Base-by-base conservation (phyloP, 345 rosid genomes). In the Garcia nutans region DNA sequence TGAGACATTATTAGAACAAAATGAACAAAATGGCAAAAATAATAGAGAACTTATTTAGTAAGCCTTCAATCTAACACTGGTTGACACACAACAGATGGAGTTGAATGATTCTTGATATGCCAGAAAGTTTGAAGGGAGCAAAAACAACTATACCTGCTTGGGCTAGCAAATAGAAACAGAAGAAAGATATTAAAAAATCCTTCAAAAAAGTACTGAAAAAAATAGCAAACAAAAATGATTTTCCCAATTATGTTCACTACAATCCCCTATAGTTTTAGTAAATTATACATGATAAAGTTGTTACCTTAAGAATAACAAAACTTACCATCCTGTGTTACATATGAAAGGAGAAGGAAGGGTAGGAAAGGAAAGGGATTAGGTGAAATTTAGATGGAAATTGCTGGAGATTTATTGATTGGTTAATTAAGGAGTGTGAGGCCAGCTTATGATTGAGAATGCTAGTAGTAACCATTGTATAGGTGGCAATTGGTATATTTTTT, bases 241-340 rank as follows among this genome's bases (percentile, higher is more conserved):
- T 61, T 37, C 66, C 61, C 50, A 75, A 33, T 65, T 57, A 31
- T 68, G 54, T 10, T 55, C 66, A 74, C 22, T 59, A 31, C 63
- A 65, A 13, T 70, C n/a, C 33, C 99, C 44, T 55, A 37, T 59
- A 74, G 65, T 42, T 71, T 60, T 64, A 70, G 50, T 20, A 64
- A 54, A 57, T 64, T 65, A 33, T 55, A 65, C n/a, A 60, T 45
- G 31, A 68, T 58, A 72, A 49, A 69, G 64, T 16, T 23, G 52
- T 59, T 63, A 22, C 28, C 58, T 62, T 15, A 23, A 54, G 57
- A 77, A 61, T 59, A 78, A 78, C 11, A 82, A 37, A 65, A 76
- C 86, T 85, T 76, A 90, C 99, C 94, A 89, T 86, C 84, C 98
- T 89, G n/a, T n/a, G n/a, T n/a, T n/a, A n/a, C n/a, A n/a, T n/a